Evolutionary conservation across 257 asterid species (phyloP), one percentile per base, ranked within the genome.

Genomic region (Datura wrightii): DNA sequence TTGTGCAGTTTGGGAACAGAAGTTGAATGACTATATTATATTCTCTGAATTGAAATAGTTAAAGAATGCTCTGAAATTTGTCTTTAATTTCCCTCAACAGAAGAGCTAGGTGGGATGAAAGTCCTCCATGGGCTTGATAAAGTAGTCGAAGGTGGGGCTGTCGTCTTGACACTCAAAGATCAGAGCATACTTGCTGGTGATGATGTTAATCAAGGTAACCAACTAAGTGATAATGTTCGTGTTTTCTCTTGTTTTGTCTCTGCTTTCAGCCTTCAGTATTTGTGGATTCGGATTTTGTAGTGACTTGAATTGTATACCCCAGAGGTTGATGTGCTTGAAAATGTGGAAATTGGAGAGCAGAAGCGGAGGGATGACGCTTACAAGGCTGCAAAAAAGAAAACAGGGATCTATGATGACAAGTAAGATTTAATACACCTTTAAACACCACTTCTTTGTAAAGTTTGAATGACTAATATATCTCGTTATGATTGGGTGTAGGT

Each of bases 301-400:
- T 96, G 97, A 89, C 89, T 87, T 94, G 89, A 89, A 84, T 91
- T 94, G 91, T 96, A 90, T 93, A 90, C 92, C 87, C 90, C 99
- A 96, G 99, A 95, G 95, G 89, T 90, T 91, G 99, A 97, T 92
- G 90, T 89, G 91, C 98, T 97, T 85, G 99, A 97, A 88, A 97
- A 97, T 91, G 94, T 95, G 89, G 99, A 97, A 91, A 93, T 97
- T 85, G 99, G 99, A 85, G 97, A 97, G 90, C 99, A 97, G 79
- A 95, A 91, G 90, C 89, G 88, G 86, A 91, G 99, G 92, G 88
- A 97, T 37, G 98, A 95, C 2, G 98, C 99, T 79, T 95, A 94
- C 82, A 91, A 81, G 87, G 97, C 98, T 91, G 94, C 94, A 46
- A 95, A 95, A 89, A 97, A 93, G 92, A 97, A 89, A 88, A 88